Base-by-base conservation (phyloP, 2,329 filamentous ascomycete genomes). In the Leptographium galeiforme region DNA sequence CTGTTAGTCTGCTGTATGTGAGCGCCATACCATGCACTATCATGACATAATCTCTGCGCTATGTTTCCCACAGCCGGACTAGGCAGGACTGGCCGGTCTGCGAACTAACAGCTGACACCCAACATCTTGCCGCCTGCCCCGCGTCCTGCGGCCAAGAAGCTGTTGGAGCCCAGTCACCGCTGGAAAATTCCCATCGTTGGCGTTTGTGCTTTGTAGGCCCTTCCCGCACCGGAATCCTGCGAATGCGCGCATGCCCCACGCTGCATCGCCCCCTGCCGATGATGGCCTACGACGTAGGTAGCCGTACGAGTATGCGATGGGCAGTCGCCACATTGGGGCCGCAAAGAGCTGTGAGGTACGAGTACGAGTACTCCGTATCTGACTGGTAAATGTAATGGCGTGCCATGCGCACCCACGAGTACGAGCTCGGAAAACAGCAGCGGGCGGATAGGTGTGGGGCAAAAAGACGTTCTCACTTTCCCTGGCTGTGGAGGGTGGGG, bases 361-460 rank as follows among this genome's bases (percentile, higher is more conserved):
- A 36, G 34, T 4, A 36, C 34, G 34, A 36, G 34, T 4, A 36
- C 34, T 3, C 34, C 34, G 34, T 36, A 36, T 25, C 25, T 2
- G 2, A 25, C 25, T 25, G 25, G 25, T 5, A 25, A 25, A 5
- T 52, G 51, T 43, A 48, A 53, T 56, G 54, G 55, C 55, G 55
- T 56, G 52, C 53, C 55, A 53, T 48, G 52, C 48, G 48, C 47
- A 38, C 51, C 51, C 51, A 43, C 25, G 25, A 25, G 25, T 25
- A 25, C 25, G 25, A 25, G 25, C 40, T 56, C 47, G 54, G 51
- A 50, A 36, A 53, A 45, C 40, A 52, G 32, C 32, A 54, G 38
- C 18, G 38, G 44, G 38, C n/a, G 39, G 36, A 45, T n/a, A 30
- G 51, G 39, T 40, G 45, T 40, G 40, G 52, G 38, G 38, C 36